Evolutionary conservation across 2,329 filamentous ascomycete species (phyloP).

Genomic region (Arthrobotrys musiformis): DNA sequence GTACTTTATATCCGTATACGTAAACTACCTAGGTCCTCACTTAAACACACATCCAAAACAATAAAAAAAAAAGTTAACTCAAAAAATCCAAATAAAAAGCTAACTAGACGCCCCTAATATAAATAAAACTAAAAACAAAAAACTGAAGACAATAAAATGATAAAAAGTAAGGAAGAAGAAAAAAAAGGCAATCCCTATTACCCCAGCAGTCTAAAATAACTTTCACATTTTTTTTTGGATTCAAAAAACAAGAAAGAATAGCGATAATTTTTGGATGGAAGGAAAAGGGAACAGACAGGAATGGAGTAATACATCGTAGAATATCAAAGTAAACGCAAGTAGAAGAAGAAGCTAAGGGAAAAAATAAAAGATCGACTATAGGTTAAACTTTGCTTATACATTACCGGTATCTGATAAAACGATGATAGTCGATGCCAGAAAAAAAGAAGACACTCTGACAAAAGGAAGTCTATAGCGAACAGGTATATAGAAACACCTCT

Average conservation of each 20-base stretch:
- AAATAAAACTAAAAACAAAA: not conserved
- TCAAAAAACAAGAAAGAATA: not conserved
- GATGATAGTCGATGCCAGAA: not conserved
- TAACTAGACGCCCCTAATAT: not conserved
- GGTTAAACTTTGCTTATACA: constrained; percentile 31
- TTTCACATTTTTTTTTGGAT: not conserved
- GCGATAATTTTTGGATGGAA: not conserved
- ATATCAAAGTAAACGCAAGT: not conserved
- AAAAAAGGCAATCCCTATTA: constrained; percentile 10
- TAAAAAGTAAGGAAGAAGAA: not conserved
- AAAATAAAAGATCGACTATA: constrained; percentile 8
- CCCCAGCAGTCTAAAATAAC: constrained; percentile 15
- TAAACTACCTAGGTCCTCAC: too few species aligned
- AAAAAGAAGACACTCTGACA: not conserved
- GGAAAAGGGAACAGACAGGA: not conserved
- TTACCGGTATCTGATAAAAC: constrained; percentile 26
- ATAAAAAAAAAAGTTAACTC: not conserved
- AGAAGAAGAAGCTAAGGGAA: not conserved
- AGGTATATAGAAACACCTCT: constrained; percentile 22
- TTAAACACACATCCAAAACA: not conserved
- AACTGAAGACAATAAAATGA: not conserved
- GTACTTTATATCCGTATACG: too few species aligned
- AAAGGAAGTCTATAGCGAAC: constrained; percentile 20
- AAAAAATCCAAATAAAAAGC: not conserved
- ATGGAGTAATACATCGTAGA: constrained; percentile 6